Conservation (phyloP, 176 grass and related monocot species). For the Triticum turgidum region DNA sequence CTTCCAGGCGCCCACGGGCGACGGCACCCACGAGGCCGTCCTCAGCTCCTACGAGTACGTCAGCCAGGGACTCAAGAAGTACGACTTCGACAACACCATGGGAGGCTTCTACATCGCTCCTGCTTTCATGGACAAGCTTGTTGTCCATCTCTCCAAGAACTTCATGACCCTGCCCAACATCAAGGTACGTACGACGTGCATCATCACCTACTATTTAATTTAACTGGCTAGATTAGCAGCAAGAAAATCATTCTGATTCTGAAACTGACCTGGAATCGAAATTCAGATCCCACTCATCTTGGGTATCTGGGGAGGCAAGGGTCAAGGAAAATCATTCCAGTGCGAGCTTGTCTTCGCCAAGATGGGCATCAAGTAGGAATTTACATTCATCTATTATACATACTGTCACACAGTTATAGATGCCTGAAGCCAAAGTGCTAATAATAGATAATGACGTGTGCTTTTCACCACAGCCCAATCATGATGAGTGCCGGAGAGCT, state of each 20-base stretch:
- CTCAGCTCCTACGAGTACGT: conserved; percentile 90
- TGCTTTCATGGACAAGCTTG: conserved; percentile 95
- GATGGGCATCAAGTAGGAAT: conserved; percentile 85
- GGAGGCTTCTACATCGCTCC: conserved; percentile 79
- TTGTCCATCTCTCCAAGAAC: conserved; percentile 95
- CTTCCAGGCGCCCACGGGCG: conserved; percentile 79
- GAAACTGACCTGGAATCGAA: neutral
- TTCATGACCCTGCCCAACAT: conserved; percentile 97
- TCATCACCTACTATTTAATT: neutral
- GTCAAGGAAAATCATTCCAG: conserved; percentile 99
- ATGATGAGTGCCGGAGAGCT: conserved; percentile 99
- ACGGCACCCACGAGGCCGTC: conserved; percentile 86
- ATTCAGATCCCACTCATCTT: conserved; percentile 87
- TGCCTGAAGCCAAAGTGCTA: neutral
- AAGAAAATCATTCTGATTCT: neutral
- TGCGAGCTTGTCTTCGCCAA: conserved; percentile 94
- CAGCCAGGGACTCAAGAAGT: conserved; percentile 74
- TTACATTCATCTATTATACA: neutral
- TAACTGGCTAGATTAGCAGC: neutral
- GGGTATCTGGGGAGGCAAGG: conserved; percentile 99
- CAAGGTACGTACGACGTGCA: conserved; percentile 36
- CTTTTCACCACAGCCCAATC: conserved; percentile 56
- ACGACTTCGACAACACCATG: conserved; percentile 60
- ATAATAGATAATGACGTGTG: neutral
- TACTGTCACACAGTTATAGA: neutral